Percentiles rank a stretch among this genome's conserved stretches.
phyloP scores from a whole-genome alignment of 768 basidiomycete species.

The Mycena galericulata region DNA sequence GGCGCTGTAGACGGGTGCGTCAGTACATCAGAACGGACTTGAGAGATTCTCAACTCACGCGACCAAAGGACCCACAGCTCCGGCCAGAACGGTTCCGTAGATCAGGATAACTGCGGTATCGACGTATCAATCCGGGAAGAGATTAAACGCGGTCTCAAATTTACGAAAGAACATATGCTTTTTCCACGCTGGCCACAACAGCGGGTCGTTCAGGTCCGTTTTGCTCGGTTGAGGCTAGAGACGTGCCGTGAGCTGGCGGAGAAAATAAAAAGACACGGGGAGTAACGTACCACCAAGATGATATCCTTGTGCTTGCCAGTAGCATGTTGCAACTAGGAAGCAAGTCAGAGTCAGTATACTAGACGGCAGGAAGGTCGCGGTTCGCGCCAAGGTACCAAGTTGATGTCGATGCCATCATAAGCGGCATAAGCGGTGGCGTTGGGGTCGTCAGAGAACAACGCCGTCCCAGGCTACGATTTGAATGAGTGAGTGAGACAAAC shows the following conservation, averaged over 20 bases:
- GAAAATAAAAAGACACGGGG: neutral
- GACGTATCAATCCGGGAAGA: neutral
- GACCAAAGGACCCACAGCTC: conserved; percentile 24
- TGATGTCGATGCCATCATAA: conserved; percentile 22
- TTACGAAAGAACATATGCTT: conserved; percentile 28
- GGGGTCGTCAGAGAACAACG: conserved; percentile 28
- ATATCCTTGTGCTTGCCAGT: conserved; percentile 25
- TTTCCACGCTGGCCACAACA: conserved; percentile 27
- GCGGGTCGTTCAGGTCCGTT: conserved; percentile 19
- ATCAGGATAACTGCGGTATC: conserved; percentile 14
- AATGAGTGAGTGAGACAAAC: neutral
- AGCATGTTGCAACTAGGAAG: conserved; percentile 20
- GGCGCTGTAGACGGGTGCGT: neutral
- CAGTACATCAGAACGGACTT: too few species aligned
- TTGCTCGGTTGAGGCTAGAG: conserved; percentile 23
- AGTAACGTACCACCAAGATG: conserved; percentile 20
- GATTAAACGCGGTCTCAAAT: neutral
- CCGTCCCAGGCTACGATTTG: conserved; percentile 13
- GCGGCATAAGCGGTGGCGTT: conserved; percentile 20
- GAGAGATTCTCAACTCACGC: neutral
- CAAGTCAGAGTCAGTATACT: neutral
- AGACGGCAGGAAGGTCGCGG: neutral
- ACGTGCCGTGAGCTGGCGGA: neutral
- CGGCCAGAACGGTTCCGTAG: conserved; percentile 18
- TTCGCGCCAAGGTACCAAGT: neutral